A percentile compares a stretch with the other conserved stretches of the same genome.
Conservation (phyloP, 208 protist genomes). For the Leishmania amazonensis region DNA sequence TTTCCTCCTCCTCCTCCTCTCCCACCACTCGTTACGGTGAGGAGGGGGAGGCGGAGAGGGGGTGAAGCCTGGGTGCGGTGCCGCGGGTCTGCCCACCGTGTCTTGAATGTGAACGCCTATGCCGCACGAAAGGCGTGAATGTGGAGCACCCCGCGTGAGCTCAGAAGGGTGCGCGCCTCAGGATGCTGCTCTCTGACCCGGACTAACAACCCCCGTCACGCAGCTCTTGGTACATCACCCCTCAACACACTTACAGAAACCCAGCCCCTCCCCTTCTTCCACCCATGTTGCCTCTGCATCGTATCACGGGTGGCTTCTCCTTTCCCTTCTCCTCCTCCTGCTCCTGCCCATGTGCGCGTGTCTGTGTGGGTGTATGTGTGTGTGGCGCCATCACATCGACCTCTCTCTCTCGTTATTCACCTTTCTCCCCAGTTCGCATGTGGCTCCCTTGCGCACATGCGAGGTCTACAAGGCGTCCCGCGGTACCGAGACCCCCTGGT, state of each 20-base stretch:
- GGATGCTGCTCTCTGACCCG: background rate
- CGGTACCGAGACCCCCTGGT: constrained; percentile 58
- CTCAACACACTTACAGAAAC: background rate
- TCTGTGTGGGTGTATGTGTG: background rate
- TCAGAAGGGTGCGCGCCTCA: background rate
- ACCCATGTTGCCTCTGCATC: background rate
- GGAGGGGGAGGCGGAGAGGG: background rate
- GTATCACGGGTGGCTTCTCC: background rate
- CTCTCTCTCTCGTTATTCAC: background rate
- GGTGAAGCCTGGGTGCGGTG: background rate
- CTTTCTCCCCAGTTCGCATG: background rate
- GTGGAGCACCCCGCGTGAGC: background rate
- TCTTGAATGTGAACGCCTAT: background rate
- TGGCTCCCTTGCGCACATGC: background rate
- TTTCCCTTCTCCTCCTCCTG: background rate
- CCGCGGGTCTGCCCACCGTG: background rate
- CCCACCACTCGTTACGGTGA: background rate
- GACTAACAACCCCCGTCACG: background rate
- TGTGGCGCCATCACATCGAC: background rate
- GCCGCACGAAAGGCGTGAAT: background rate
- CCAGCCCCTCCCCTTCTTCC: background rate
- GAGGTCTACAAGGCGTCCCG: constrained; percentile 16
- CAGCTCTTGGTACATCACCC: background rate
- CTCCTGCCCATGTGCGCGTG: background rate
- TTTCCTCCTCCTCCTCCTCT: background rate